phyloP scores from a whole-genome alignment of 306 rosid species.

The Inga leiocalycina region DNA sequence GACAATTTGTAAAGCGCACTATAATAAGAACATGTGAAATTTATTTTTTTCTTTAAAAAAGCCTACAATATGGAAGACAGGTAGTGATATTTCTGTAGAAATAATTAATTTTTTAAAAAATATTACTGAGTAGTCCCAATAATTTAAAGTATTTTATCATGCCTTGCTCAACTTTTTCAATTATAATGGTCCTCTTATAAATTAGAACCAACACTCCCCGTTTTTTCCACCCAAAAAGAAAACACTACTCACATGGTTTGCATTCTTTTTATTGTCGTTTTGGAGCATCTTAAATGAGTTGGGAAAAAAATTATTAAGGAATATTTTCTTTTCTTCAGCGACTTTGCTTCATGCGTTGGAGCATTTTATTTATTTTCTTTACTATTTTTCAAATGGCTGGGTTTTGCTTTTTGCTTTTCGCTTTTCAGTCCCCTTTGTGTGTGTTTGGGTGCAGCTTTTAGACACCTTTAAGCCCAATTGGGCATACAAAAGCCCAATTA shows the following conservation, averaged over 20 bases:
- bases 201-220: background rate
- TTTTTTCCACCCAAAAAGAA: background rate
- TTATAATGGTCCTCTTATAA: background rate
- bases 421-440: too few relatives aligned
- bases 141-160: background rate
- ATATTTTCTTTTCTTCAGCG: constrained; percentile 17
- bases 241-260: background rate
- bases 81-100: background rate
- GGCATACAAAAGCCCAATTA: too few relatives aligned
- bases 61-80: too few relatives aligned
- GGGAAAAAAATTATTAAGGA: background rate
- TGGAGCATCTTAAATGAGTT: background rate
- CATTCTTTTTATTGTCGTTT: background rate
- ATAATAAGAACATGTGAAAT: background rate
- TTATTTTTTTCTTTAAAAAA: too few relatives aligned
- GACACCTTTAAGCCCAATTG: too few relatives aligned
- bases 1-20: background rate
- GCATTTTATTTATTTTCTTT: background rate
- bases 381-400: background rate
- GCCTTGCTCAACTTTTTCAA: background rate
- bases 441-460: too few relatives aligned
- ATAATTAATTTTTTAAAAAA: background rate
- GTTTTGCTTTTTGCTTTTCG: background rate
- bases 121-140: background rate
- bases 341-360: background rate